A percentile compares a stretch with the other conserved stretches of the same genome.
Conservation (phyloP, 2,329 filamentous ascomycete species). For the Fusarium equiseti region DNA sequence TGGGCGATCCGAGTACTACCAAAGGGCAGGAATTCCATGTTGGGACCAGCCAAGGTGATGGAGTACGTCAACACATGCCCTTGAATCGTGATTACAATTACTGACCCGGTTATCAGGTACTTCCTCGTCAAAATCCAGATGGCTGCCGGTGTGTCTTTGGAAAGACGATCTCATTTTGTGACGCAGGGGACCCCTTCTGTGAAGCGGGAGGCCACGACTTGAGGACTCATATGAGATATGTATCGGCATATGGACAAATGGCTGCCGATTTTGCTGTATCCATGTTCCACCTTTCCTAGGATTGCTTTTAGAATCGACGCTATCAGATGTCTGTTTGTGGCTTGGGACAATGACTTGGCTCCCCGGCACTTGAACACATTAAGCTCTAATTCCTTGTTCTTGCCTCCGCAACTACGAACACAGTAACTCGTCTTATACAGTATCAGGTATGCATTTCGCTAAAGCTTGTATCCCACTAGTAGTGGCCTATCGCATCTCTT, state of each 20-base stretch:
- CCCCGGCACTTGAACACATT: not conserved
- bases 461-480: not conserved
- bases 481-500: not conserved
- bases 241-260: conserved; percentile 22
- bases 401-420: not conserved
- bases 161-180: conserved; percentile 38
- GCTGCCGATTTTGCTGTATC: conserved; percentile 30
- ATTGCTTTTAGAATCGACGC: too few species aligned
- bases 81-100: fast-evolving
- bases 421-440: not conserved
- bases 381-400: not conserved
- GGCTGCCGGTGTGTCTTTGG: conserved; percentile 24
- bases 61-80: conserved; percentile 22
- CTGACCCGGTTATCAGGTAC: conserved; percentile 15
- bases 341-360: not conserved
- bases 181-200: conserved; percentile 40
- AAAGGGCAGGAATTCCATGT: conserved; percentile 33
- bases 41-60: conserved; percentile 33
- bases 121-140: conserved; percentile 29
- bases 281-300: conserved; percentile 14
- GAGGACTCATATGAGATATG: conserved; percentile 40
- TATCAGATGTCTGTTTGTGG: not conserved
- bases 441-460: not conserved
- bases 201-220: conserved; percentile 34
- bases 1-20: conserved; percentile 44